These are phyloP conservation scores for Diaporthe sp. DNA, from an alignment of 2,329 filamentous ascomycete genomes.

Conservation along the genomic window DNA sequence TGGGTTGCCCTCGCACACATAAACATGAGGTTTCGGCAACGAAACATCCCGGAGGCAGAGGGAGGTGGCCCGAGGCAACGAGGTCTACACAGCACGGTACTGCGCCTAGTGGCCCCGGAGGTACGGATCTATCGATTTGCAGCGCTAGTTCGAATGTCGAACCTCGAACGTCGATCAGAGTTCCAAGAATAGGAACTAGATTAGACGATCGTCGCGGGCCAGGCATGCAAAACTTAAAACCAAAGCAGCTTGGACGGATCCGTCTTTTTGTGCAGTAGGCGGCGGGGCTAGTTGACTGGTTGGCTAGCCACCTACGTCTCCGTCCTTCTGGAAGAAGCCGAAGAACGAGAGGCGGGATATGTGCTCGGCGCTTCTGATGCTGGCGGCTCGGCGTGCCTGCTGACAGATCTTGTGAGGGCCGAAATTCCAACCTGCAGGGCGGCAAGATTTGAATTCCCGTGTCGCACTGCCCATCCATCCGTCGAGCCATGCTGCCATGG, in stretches of 20 bases:
- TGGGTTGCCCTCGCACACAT: conserved; percentile 2
- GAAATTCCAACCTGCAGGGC: conserved; percentile 9
- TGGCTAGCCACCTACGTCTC: neutral
- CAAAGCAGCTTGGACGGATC: conserved; percentile 30
- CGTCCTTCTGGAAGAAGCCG: conserved; percentile 27
- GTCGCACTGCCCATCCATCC: conserved; percentile 14
- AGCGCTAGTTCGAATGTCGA: conserved; percentile 28
- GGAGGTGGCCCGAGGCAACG: neutral
- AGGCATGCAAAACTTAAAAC: conserved; percentile 15
- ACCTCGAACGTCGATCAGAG: conserved; percentile 29
- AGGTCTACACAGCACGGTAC: conserved; percentile 11
- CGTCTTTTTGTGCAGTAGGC: conserved; percentile 20
- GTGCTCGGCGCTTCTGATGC: conserved; percentile 21
- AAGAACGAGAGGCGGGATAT: conserved; percentile 12
- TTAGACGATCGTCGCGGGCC: conserved; percentile 31
- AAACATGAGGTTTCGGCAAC: conserved; percentile 28
- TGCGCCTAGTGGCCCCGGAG: conserved; percentile 3
- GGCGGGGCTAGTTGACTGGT: neutral
- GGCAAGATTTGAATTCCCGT: conserved; percentile 17
- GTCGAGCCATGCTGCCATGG: neutral
- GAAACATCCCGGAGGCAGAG: conserved; percentile 24
- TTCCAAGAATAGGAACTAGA: conserved; percentile 33
- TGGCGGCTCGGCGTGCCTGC: conserved; percentile 13
- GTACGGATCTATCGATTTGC: conserved; percentile 28
- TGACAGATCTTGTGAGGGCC: conserved; percentile 4